These are phyloP conservation scores for Nymphaea colorata DNA, from an alignment of 164 flowering plant species.

Conservation along the genomic window DNA sequence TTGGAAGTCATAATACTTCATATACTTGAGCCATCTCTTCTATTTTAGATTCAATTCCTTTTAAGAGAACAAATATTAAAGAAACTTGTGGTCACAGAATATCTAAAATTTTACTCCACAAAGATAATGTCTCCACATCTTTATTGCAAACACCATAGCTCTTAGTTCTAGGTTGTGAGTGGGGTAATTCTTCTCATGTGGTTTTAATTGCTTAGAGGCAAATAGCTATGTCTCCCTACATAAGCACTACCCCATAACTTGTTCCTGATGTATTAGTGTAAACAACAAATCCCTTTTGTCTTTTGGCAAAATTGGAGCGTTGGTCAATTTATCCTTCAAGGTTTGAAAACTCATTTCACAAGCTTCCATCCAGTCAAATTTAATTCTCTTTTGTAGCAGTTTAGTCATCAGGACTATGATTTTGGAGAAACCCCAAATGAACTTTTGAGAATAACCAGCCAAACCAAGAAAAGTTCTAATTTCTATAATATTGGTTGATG, in stretches of 20 bases:
- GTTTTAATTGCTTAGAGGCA: not conserved
- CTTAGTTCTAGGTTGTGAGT: not conserved
- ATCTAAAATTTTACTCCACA: not conserved
- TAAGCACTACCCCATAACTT: not conserved
- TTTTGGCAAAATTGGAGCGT: not conserved
- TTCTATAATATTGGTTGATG: too few relatives aligned
- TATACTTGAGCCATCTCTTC: not conserved
- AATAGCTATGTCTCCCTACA: too few relatives aligned
- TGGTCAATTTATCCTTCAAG: not conserved
- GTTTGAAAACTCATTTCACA: not conserved
- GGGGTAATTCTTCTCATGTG: not conserved
- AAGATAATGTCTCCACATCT: conserved; percentile 3
- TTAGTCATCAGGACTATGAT: too few relatives aligned
- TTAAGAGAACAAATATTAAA: not conserved
- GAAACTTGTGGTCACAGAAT: not conserved
- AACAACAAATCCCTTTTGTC: not conserved
- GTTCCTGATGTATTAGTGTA: not conserved
- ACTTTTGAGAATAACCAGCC: too few relatives aligned
- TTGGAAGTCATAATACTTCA: not conserved
- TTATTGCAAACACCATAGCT: not conserved
- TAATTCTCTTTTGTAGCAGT: too few relatives aligned
- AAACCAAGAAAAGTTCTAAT: too few relatives aligned
- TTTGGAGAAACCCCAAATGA: too few relatives aligned
- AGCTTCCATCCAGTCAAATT: too few relatives aligned
- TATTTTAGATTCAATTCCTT: not conserved